Evolutionary conservation across 2,329 filamentous ascomycete species (phyloP).

Genomic region (Basipetospora chlamydospora): DNA sequence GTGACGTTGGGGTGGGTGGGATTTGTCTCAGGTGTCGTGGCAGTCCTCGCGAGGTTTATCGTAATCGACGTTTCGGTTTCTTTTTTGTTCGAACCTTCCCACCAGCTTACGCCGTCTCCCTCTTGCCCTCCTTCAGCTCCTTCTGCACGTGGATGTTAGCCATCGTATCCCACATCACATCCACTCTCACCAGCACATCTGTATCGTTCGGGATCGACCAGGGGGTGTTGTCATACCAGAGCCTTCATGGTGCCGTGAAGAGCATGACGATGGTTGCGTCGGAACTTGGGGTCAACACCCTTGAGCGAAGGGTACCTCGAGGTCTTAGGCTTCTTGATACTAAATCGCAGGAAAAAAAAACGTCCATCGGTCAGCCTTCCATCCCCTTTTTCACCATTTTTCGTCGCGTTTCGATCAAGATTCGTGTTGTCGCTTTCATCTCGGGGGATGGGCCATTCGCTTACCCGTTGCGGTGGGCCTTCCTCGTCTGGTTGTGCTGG

Average conservation of each 20-base stretch:
- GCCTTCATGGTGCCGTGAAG: conserved; percentile 98
- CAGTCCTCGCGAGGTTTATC: too few relatives aligned
- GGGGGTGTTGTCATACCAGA: conserved; percentile 51
- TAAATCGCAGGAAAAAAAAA: conserved; percentile 24
- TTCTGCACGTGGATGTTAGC: conserved; percentile 50
- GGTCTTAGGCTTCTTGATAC: conserved; percentile 99
- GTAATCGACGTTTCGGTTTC: conserved; percentile 1
- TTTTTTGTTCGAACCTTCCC: background rate
- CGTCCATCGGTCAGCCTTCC: background rate
- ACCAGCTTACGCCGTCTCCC: conserved; percentile 59
- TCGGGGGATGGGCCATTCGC: background rate
- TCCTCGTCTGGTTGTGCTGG: conserved; percentile 96
- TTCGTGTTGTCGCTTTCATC: too few relatives aligned
- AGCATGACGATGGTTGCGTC: conserved; percentile 99
- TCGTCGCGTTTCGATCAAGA: too few relatives aligned
- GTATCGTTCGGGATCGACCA: background rate
- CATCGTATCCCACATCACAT: background rate
- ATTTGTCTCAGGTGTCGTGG: too few relatives aligned
- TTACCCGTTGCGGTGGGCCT: conserved; percentile 98
- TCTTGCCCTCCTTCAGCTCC: conserved; percentile 94
- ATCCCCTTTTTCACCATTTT: conserved; percentile 10
- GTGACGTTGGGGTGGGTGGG: background rate
- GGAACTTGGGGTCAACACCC: conserved; percentile 98
- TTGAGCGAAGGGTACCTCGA: conserved; percentile 97
- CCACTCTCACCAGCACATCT: too few relatives aligned